Evolutionary conservation across 345 rosid genomes (phyloP), one percentile per base, ranked within the genome.

Genomic region (Corchorus olitorius): DNA sequence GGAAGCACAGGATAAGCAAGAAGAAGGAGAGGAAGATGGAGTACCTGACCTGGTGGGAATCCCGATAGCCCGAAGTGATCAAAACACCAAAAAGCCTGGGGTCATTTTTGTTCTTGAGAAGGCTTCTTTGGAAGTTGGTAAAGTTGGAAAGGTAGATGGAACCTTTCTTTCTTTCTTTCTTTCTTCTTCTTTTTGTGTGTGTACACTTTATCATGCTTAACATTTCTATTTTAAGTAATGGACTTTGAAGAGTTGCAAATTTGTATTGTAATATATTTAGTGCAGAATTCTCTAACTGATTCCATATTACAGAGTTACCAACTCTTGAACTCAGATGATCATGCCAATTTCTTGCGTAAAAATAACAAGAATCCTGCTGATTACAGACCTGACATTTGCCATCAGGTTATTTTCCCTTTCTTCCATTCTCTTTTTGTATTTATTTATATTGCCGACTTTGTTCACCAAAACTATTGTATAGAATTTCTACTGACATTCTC

Each of bases 51-150:
- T 87, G 52, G 89, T 71, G 35, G 97, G 97, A 22, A 58, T 73
- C 52, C 76, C 76, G 14, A 22, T 73, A 41, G 72, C 60, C 50
- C 84, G 82, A 0, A 68, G 64, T 37, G 82, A 85, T 63, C 58
- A 16, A 56, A 85, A 78, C 12, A 68, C 65, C 3, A 81, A 83
- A 33, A 83, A 84, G 73, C 73, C 84, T 0, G 92, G 91, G 0
- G 87, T 90, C 33, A 81, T 85, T 37, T 94, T 95, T 56, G 90
- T 95, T 65, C 96, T 74, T 27, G 76, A 74, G 89, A 93, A 81
- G 75, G 98, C 97, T 35, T 86, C 94, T 66, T 86, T 93, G 69
- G 98, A 93, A 85, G 95, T 93, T 61, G 97, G 95, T n/a, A 93
- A 94, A 86, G 93, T 95, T 83, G 99, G 99, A 81, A 93, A 93